Evolutionary conservation across 1,139 yeast species (phyloP).

Genomic region (Yamadazyma triangularis): DNA sequence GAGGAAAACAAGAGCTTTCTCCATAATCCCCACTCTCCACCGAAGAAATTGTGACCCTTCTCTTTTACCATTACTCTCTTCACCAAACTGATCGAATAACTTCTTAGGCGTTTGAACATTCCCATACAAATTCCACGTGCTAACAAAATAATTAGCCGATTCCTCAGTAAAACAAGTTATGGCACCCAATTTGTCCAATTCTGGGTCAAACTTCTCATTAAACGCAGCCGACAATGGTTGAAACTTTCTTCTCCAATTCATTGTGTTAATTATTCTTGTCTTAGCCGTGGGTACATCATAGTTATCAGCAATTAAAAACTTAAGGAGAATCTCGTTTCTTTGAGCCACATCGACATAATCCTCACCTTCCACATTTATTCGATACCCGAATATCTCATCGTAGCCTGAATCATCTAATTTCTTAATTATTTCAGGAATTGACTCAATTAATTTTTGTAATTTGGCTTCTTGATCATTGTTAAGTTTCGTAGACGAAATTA

Average conservation of each 20-base stretch:
- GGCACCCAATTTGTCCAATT: slow-evolving; percentile 60
- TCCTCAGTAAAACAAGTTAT: slow-evolving; percentile 42
- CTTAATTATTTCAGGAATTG: slow-evolving; percentile 20
- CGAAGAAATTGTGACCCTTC: slow-evolving; percentile 61
- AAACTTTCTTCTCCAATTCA: slow-evolving; percentile 76
- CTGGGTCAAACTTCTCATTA: slow-evolving; percentile 56
- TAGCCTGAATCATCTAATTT: slow-evolving; percentile 44
- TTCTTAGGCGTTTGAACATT: slow-evolving; percentile 59
- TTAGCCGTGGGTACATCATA: slow-evolving; percentile 48
- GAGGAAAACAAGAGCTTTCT: slow-evolving; percentile 60
- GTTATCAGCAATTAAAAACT: slow-evolving; percentile 67
- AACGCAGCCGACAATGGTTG: slow-evolving; percentile 78
- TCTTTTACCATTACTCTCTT: slow-evolving; percentile 10
- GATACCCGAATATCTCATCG: slow-evolving; percentile 76
- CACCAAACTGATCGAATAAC: slow-evolving; percentile 54
- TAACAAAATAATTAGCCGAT: slow-evolving; percentile 41
- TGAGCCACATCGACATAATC: slow-evolving; percentile 42
- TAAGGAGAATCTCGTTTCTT: slow-evolving; percentile 54
- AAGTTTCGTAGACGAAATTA: slow-evolving; percentile 4
- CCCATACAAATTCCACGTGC: slow-evolving; percentile 88
- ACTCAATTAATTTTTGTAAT: slow-evolving; percentile 15
- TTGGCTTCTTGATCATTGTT: slow-evolving; percentile 14
- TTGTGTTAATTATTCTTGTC: slow-evolving; percentile 50
- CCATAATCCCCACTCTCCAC: slow-evolving; percentile 91
- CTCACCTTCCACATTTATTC: slow-evolving; percentile 43